Conservation (phyloP, 768 basidiomycete genomes). For the Boletus tylopilopsis region DNA sequence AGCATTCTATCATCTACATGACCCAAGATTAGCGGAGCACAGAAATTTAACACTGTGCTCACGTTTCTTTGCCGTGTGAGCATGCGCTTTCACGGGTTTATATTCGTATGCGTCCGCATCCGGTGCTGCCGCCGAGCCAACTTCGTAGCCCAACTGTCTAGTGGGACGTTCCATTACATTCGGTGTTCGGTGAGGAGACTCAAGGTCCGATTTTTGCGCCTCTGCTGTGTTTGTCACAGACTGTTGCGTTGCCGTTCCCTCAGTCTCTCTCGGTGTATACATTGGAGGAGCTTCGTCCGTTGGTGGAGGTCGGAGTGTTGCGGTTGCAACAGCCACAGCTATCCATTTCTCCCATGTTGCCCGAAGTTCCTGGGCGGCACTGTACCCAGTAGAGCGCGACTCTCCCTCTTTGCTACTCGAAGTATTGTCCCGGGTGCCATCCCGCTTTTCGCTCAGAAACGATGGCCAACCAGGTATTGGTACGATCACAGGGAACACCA, state of each 20-base stretch:
- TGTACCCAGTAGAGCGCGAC: slow-evolving; percentile 36
- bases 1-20: slow-evolving; percentile 81
- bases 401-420: slow-evolving; percentile 32
- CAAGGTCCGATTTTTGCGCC: slow-evolving; percentile 1
- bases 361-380: slow-evolving; percentile 60
- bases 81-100: slow-evolving; percentile 44
- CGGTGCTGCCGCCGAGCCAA: slow-evolving; percentile 51
- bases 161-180: slow-evolving; percentile 31
- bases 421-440: slow-evolving; percentile 28
- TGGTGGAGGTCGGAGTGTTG: slow-evolving; percentile 39
- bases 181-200: slow-evolving; percentile 22
- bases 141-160: slow-evolving; percentile 46
- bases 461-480: slow-evolving; percentile 64
- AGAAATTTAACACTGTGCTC: slow-evolving; percentile 13
- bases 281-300: slow-evolving; percentile 63
- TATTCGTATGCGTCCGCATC: slow-evolving; percentile 71
- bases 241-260: slow-evolving; percentile 8
- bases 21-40: background rate
- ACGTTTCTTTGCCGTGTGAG: slow-evolving; percentile 63
- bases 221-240: slow-evolving; percentile 1
- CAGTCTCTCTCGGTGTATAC: slow-evolving; percentile 62
- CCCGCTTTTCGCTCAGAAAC: slow-evolving; percentile 51
- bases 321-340: slow-evolving; percentile 47
- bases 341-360: slow-evolving; percentile 78
- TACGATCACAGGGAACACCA: slow-evolving; percentile 78